Percentiles rank a stretch among this genome's conserved stretches.
Evolutionary conservation across 1,284 basidiomycete species (phyloP).

Genomic region (Ceratobasidium sp.): DNA sequence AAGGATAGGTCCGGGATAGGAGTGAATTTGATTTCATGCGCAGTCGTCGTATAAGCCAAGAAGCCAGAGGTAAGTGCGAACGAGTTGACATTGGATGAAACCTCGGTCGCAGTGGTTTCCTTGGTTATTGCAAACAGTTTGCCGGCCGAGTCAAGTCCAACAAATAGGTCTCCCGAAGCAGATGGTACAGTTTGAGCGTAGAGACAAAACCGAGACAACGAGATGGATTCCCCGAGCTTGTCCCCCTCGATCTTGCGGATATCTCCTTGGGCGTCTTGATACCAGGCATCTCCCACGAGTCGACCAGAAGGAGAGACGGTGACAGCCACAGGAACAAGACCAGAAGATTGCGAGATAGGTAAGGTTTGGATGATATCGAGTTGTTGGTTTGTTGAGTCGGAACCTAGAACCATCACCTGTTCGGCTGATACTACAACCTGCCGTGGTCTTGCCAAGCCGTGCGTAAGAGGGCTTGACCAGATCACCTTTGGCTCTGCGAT

Average conservation of each 20-base stretch:
- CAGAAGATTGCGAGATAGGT: background rate
- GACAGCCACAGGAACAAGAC: background rate
- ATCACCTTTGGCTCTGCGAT: slow-evolving; percentile 60
- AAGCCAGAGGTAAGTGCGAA: slow-evolving; percentile 83
- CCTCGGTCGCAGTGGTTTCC: slow-evolving; percentile 40
- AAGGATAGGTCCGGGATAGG: slow-evolving; percentile 56
- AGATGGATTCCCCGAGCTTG: slow-evolving; percentile 46
- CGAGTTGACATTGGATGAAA: slow-evolving; percentile 65
- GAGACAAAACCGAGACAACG: slow-evolving; percentile 69
- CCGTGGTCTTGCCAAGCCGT: background rate
- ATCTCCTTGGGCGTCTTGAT: slow-evolving; percentile 30
- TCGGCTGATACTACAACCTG: slow-evolving; percentile 6
- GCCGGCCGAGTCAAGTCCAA: slow-evolving; percentile 72
- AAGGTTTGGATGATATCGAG: slow-evolving; percentile 41
- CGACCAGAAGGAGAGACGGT: slow-evolving; percentile 19
- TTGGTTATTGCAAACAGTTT: slow-evolving; percentile 64
- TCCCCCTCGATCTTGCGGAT: background rate
- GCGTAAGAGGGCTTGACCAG: slow-evolving; percentile 54
- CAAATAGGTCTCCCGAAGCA: slow-evolving; percentile 52
- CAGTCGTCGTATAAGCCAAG: slow-evolving; percentile 84
- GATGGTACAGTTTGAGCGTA: slow-evolving; percentile 50
- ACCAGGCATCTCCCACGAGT: slow-evolving; percentile 14
- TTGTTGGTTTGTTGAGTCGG: slow-evolving; percentile 26
- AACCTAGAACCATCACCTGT: slow-evolving; percentile 36
- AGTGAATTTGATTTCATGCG: slow-evolving; percentile 83